phyloP scores from a whole-genome alignment of 2,329 filamentous ascomycete genomes.

The Xylariaceae sp. region DNA sequence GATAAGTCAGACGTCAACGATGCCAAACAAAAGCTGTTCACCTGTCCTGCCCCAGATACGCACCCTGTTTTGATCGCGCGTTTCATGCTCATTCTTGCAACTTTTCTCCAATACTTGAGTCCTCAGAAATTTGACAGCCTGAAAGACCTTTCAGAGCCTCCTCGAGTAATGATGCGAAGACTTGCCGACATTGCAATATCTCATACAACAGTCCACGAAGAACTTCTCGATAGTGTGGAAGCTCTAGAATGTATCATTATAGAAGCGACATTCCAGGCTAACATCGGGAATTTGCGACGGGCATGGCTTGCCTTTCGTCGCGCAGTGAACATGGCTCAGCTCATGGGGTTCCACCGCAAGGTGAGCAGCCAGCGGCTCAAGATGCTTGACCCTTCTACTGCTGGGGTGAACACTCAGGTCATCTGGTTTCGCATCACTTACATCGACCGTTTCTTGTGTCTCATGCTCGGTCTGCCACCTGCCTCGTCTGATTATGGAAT shows the following conservation, averaged over 20 bases:
- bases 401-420: not conserved
- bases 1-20: slow-evolving; percentile 11
- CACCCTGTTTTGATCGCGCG: slow-evolving; percentile 37
- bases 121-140: slow-evolving; percentile 2
- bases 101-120: slow-evolving; percentile 33
- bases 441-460: not conserved
- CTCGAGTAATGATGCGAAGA: slow-evolving; percentile 6
- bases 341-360: slow-evolving; percentile 7
- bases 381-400: not conserved
- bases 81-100: slow-evolving; percentile 36
- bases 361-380: too few species aligned
- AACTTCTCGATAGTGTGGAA: slow-evolving; percentile 40
- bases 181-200: slow-evolving; percentile 26
- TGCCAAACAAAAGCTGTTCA: not conserved
- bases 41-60: not conserved
- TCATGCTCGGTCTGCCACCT: not conserved
- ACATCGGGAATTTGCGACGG: slow-evolving; percentile 40
- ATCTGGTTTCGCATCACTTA: not conserved
- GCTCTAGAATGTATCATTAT: slow-evolving; percentile 47
- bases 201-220: slow-evolving; percentile 43
- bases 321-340: slow-evolving; percentile 28
- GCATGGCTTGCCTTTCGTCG: slow-evolving; percentile 42
- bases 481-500: not conserved
- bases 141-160: not conserved
- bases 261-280: slow-evolving; percentile 41